Conservation (phyloP, 768 basidiomycete species). For the Cyclocybe cylindracea region DNA sequence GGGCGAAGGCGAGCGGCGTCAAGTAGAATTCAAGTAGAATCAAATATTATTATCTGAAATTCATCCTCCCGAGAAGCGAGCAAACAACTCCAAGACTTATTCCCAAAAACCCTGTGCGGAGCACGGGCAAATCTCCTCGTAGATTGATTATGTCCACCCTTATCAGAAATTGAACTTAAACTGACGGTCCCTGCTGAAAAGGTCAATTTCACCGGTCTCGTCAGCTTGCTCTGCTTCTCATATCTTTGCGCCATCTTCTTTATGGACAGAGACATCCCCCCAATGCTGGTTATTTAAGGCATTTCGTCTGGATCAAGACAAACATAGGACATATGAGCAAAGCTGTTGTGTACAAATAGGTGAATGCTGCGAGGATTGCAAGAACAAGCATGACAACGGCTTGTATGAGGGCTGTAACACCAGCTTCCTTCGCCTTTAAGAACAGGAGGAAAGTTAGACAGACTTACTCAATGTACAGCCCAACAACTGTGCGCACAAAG, state of each 20-base stretch:
- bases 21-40: too few species aligned
- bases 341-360: conserved; percentile 29
- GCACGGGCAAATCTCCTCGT: neutral
- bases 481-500: conserved; percentile 44
- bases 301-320: neutral
- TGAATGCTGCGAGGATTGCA: conserved; percentile 43
- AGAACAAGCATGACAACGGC: conserved; percentile 62
- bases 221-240: conserved; percentile 30
- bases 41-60: too few species aligned
- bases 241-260: conserved; percentile 50
- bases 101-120: neutral
- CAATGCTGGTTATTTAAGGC: conserved; percentile 37
- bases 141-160: neutral
- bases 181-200: conserved; percentile 38
- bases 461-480: conserved; percentile 72
- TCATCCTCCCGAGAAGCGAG: too few species aligned
- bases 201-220: conserved; percentile 31
- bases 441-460: conserved; percentile 70
- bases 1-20: too few species aligned
- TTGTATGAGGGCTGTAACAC: conserved; percentile 37
- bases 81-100: neutral
- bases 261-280: conserved; percentile 59
- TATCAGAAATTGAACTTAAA: neutral
- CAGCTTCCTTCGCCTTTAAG: conserved; percentile 44
- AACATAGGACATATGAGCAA: conserved; percentile 36